Percentiles rank a stretch among this genome's conserved stretches.
These are phyloP conservation scores for Penstemon eatonii DNA, from an alignment of 257 asterid species.

Conservation along the genomic window DNA sequence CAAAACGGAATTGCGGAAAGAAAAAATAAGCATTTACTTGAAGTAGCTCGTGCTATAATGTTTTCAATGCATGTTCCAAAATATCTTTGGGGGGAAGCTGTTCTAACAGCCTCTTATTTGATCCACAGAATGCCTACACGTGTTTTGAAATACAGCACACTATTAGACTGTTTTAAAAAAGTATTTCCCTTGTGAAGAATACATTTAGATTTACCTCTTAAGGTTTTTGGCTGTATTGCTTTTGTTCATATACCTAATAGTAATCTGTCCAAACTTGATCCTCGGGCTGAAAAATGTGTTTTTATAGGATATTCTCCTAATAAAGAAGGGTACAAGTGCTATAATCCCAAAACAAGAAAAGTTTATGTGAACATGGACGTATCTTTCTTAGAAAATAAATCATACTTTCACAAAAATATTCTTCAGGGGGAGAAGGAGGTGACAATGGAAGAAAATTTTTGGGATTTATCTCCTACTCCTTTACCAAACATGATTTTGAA, in stretches of 20 bases:
- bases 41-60: not conserved
- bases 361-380: not conserved
- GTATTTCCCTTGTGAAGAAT: no score
- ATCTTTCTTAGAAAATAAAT: not conserved
- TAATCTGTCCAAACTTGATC: not conserved
- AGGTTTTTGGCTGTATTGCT: not conserved
- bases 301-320: no score
- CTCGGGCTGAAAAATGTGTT: not conserved
- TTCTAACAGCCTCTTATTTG: not conserved
- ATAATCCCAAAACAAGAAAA: not conserved
- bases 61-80: no score
- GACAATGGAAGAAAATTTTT: not conserved
- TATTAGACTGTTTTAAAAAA: no score
- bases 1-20: not conserved
- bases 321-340: not conserved
- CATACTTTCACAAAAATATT: not conserved
- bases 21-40: not conserved
- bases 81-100: no score
- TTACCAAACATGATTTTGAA: no score
- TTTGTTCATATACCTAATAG: not conserved
- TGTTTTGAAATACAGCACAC: not conserved
- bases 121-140: not conserved
- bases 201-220: not conserved
- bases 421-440: not conserved
- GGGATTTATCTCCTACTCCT: not conserved